Conservation (phyloP, 805 yeast species). For the Kodamaea laetipori region DNA sequence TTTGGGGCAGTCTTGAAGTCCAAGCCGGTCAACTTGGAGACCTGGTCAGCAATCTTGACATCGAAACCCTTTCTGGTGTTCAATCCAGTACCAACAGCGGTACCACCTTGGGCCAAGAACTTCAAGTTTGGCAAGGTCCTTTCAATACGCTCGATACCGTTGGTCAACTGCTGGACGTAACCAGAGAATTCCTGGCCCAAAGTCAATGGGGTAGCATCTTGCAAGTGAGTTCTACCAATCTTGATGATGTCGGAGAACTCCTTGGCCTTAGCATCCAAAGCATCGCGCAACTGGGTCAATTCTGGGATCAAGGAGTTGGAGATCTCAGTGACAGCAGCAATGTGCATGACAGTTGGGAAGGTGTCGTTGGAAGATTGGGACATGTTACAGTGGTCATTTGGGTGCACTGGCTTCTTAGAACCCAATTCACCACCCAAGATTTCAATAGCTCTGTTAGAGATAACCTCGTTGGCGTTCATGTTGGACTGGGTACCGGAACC, state of each 20-base stretch:
- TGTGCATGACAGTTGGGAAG: slow-evolving; percentile 99
- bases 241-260: slow-evolving; percentile 91
- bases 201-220: slow-evolving; percentile 98
- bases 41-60: slow-evolving; percentile 81
- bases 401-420: slow-evolving; percentile 92
- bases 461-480: slow-evolving; percentile 99
- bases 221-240: slow-evolving; percentile 98
- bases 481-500: slow-evolving; percentile 98
- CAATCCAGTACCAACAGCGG: slow-evolving; percentile 98
- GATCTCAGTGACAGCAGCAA: slow-evolving; percentile 94
- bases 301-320: slow-evolving; percentile 75
- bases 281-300: slow-evolving; percentile 70
- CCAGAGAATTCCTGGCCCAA: slow-evolving; percentile 98
- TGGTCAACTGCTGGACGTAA: slow-evolving; percentile 87
- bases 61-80: slow-evolving; percentile 93
- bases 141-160: slow-evolving; percentile 88
- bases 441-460: slow-evolving; percentile 97
- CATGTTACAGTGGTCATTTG: slow-evolving; percentile 98
- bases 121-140: slow-evolving; percentile 71
- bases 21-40: slow-evolving; percentile 82
- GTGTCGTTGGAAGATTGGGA: slow-evolving; percentile 99
- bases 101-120: slow-evolving; percentile 97
- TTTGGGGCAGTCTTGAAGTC: slow-evolving; percentile 94
- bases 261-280: slow-evolving; percentile 74
- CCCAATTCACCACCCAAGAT: slow-evolving; percentile 90